Base-by-base conservation (phyloP, 345 rosid genomes). In the Lenwebbia sp. region DNA sequence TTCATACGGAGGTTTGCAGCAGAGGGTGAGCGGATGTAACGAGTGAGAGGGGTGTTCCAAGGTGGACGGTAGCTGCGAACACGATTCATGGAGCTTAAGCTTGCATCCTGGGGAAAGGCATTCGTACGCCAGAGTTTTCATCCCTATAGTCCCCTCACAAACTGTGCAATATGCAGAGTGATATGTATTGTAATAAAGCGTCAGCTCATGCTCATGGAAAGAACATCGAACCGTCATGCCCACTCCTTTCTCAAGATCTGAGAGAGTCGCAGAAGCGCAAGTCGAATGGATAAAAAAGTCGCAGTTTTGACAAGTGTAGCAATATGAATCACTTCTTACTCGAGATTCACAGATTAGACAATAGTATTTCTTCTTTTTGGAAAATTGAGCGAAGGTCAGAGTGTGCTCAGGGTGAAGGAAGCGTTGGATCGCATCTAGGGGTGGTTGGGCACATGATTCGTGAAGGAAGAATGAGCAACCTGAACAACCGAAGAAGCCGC, bases 111-210 rank as follows among this genome's bases (percentile, higher is more conserved):
- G 0, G 83, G 30, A 26, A 3, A 0, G 2, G 83, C 83, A 82
- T 17, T 0, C 21, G 54, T 50, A 82, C 23, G 19, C 37, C 37
- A 0, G 3, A 33, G 11, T 12, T 44, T 44, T 7, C 0, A 0
- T 0, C 3, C 0, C 4, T 10, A 50, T 53, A 0, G 0, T 0
- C 17, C 51, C 0, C 3, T 0, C 1, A 82, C 51, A 25, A 26
- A 4, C 65, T 26, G 8, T 5, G 33, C 65, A 57, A 44, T 7
- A 44, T 44, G 9, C 10, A 44, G 47, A 7, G 47, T 7, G 9
- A 44, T 44, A 44, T 44, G 1, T 44, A 7, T 44, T 44, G 47
- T 6, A 44, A 44, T 44, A 44, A n/a, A 50, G 40, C 54, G n/a
- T 26, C 52, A 82, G 83, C 15, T 51, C 54, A 82, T 44, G 83